Base-by-base conservation (phyloP, 164 flowering plant genomes). In the Umbellularia californica region DNA sequence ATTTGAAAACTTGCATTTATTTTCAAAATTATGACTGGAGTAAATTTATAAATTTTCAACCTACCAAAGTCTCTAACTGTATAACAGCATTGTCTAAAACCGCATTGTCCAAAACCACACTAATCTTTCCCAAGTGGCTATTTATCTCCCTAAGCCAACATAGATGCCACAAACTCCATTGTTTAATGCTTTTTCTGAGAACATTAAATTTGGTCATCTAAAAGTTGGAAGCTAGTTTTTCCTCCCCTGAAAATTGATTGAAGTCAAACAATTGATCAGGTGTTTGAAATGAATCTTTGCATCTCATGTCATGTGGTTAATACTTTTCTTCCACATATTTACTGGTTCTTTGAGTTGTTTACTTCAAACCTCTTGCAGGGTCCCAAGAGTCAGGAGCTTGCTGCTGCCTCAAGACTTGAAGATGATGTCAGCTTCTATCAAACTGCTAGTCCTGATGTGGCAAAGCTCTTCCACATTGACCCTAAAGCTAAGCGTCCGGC, bases 401-500 rank as follows among this genome's bases (percentile, higher is more conserved):
- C 93, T 77, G 92, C 97, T 80, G 95, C 96, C 70, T 91, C 97
- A 75, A 90, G 84, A 81, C 88, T 89, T 58, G 93, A 96, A 76
- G 98, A 94, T 81, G 93, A 87, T 84, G 93, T 96, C 70, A 89
- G 86, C 84, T 94, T 92, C 77, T 96, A 92, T 74, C 97, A 96
- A 82, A 94, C 99, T 73, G 82, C 82, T 41, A 84, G 77, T 83
- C 84, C 96, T 70, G 88, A 92, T 78, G 92, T 96, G 52, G 98
- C 98, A 11, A 87, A 89, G 86, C 82, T 94, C 74, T 94, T 96
- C 83, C 91, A 91, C 75, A 41, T 94, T 55, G 92, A 90, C 22
- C 76, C 88, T 23, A 73, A 88, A 70, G 89, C 79, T 25, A 90
- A 92, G 75, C 92, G 88, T 62, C 99, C 99, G 69, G 86, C 94